These are phyloP conservation scores for Lactifluus hygrophoroides DNA, from an alignment of 768 basidiomycete genomes.

Conservation along the genomic window DNA sequence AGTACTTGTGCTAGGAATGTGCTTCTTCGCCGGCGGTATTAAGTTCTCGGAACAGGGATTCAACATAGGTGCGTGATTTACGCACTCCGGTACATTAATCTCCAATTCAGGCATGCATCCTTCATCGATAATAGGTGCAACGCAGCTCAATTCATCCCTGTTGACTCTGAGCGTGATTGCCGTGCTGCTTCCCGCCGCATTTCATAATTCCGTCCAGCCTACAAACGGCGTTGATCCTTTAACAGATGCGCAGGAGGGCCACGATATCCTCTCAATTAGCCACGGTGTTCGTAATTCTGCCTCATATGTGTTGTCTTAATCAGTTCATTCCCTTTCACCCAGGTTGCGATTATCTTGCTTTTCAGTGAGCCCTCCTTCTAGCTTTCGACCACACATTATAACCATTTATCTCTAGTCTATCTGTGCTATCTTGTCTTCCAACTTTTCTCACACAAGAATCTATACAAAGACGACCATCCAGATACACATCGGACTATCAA, in stretches of 20 bases:
- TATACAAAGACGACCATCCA: conserved; percentile 35
- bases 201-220: conserved; percentile 46
- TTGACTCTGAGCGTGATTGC: conserved; percentile 75
- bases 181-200: conserved; percentile 71
- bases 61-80: conserved; percentile 47
- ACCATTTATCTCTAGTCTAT: conserved; percentile 35
- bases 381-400: neutral
- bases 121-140: conserved; percentile 33
- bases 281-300: conserved; percentile 34
- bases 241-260: conserved; percentile 29
- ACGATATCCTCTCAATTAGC: conserved; percentile 41
- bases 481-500: no score
- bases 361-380: conserved; percentile 33
- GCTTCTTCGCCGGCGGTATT: conserved; percentile 79
- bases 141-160: conserved; percentile 68
- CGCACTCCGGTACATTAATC: neutral
- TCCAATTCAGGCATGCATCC: neutral
- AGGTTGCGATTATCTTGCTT: conserved; percentile 46
- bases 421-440: conserved; percentile 44
- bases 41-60: conserved; percentile 77
- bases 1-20: conserved; percentile 85
- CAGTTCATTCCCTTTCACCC: neutral
- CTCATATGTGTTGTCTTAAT: neutral
- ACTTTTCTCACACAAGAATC: conserved; percentile 46
- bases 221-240: conserved; percentile 19